phyloP scores from a whole-genome alignment of 2,329 filamentous ascomycete species.

The Neodidymelliopsis sp. region DNA sequence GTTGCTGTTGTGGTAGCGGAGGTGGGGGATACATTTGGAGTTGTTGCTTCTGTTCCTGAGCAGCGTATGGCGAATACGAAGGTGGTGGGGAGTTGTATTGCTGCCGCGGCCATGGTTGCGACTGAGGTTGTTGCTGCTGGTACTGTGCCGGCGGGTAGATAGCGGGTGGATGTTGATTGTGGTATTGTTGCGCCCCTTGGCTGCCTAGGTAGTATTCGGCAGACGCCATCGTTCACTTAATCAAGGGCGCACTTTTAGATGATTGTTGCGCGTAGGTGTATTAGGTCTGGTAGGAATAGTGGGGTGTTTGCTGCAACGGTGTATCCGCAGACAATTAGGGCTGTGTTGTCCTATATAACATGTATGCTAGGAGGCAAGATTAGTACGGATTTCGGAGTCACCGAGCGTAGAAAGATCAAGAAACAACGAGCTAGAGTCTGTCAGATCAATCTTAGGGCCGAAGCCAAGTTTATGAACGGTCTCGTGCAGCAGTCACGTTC shows the following conservation, averaged over 20 bases:
- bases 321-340: neutral
- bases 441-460: conserved; percentile 17
- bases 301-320: neutral
- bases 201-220: conserved; percentile 45
- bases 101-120: conserved; percentile 20
- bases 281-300: conserved; percentile 7
- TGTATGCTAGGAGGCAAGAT: conserved; percentile 4
- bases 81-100: conserved; percentile 25
- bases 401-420: conserved; percentile 10
- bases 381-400: conserved; percentile 1
- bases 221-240: conserved; percentile 40
- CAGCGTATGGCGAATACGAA: conserved; percentile 27
- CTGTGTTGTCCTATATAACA: conserved; percentile 11
- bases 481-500: conserved; percentile 38
- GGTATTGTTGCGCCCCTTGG: conserved; percentile 29
- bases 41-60: conserved; percentile 35
- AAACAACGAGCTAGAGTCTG: conserved; percentile 5
- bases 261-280: neutral
- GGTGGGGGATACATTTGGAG: conserved; percentile 28
- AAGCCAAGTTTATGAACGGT: conserved; percentile 29
- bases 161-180: conserved; percentile 24
- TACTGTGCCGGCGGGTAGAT: conserved; percentile 26
- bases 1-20: conserved; percentile 16
- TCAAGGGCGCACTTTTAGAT: neutral
- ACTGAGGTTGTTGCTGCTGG: conserved; percentile 22